These are phyloP conservation scores for Gillenia trifoliata DNA, from an alignment of 306 rosid genomes.

Conservation along the genomic window DNA sequence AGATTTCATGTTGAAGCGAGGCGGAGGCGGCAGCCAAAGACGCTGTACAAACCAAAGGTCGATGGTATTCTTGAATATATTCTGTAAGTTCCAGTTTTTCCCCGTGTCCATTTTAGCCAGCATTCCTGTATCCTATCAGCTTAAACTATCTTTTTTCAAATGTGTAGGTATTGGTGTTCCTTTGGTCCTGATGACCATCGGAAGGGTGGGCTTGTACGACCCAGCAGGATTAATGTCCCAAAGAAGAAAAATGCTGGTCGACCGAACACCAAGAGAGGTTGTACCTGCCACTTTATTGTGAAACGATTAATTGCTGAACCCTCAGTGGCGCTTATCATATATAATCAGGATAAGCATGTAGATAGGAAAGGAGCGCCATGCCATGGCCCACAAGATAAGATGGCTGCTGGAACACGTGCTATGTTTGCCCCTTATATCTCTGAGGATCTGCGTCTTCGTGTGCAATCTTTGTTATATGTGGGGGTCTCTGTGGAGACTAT, in stretches of 20 bases:
- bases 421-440: no score
- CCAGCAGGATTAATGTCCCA: slow-evolving; percentile 65
- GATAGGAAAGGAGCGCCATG: slow-evolving; percentile 54
- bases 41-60: slow-evolving; percentile 72
- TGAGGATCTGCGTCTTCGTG: slow-evolving; percentile 36
- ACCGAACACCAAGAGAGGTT: slow-evolving; percentile 90
- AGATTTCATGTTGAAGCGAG: slow-evolving; percentile 90
- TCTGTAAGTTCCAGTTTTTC: slow-evolving; percentile 49
- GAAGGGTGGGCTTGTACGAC: slow-evolving; percentile 71
- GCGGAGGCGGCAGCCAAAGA: slow-evolving; percentile 48
- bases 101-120: neutral
- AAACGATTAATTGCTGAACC: slow-evolving; percentile 42
- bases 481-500: slow-evolving; percentile 96
- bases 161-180: slow-evolving; percentile 90
- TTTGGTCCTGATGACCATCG: slow-evolving; percentile 96
- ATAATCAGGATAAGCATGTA: slow-evolving; percentile 40
- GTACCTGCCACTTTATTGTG: slow-evolving; percentile 90
- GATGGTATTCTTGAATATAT: slow-evolving; percentile 92
- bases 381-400: no score
- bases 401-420: no score
- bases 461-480: slow-evolving; percentile 66
- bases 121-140: slow-evolving; percentile 4
- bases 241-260: slow-evolving; percentile 36
- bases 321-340: slow-evolving; percentile 65
- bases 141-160: slow-evolving; percentile 13